Base-by-base conservation (phyloP, 306 rosid genomes). In the Lathyrus tuberosus region DNA sequence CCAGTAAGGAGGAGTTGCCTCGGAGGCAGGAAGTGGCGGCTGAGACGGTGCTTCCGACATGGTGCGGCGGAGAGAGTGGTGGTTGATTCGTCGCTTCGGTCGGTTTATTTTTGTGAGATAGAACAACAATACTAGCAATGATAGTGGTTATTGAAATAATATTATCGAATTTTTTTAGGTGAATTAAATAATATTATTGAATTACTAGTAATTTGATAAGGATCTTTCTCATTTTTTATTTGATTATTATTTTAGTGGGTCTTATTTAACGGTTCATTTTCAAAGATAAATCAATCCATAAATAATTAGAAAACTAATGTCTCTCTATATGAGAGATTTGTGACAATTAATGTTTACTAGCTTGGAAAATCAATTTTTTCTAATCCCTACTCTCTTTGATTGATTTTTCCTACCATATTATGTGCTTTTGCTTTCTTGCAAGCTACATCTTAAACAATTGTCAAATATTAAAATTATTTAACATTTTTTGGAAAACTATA, bases 1-100 rank as follows among this genome's bases (percentile, higher is more conserved):
- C 97, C 97, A 91, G 77, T 86, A 88, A 16, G 80, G n/a, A n/a
- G n/a, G 53, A 5, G 43, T 41, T 7, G 75, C 0, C 0, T 79
- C 88, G 13, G 86, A 7, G 10, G 76, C 38, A 1, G 84, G 31
- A n/a, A 33, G 31, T 22, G 87, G 84, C 26, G 88, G 38, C 62
- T 79, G 84, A 15, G 90, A 78, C 70, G 89, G 95, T 38, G 82
- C 35, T 43, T 83, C 96, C 56, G 97, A 90, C 97, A 91, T 91
- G 52, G 59, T 33, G 20, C 73, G 72, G 76, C 81, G 64, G 65
- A 33, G 58, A 47, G 64, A 44, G 69, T 26, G 70, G 22, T 56
- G 24, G 58, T 8, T 43, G 31, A 6, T 20, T 31, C 20, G 16
- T 72, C 8, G 52, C 3, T 61, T 31, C 54, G 33, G 41, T 71